Percentiles rank a stretch among this genome's conserved stretches.
phyloP scores from a whole-genome alignment of 2,329 filamentous ascomycete species.

The Penicillium digitatum region DNA sequence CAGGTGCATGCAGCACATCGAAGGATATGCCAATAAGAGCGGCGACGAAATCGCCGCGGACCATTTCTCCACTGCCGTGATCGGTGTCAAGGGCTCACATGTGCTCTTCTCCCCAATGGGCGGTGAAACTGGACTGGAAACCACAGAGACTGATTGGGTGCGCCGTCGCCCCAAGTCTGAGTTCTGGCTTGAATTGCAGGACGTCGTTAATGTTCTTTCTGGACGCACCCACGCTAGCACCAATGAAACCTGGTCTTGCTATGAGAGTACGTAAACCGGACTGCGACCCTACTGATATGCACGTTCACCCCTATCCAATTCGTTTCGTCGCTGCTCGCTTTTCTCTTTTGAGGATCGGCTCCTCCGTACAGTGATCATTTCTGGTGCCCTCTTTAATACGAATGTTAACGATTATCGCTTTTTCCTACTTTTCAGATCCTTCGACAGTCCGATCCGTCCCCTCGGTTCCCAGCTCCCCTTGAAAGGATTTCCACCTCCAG shows the following conservation, averaged over 20 bases:
- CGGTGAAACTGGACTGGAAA: conserved; percentile 63
- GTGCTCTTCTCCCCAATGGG: conserved; percentile 82
- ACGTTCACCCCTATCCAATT: background rate
- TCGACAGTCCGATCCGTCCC: conserved; percentile 16
- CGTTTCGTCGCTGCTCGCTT: background rate
- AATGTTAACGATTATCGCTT: conserved; percentile 15
- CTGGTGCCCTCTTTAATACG: background rate
- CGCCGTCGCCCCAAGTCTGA: conserved; percentile 78
- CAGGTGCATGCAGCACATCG: conserved; percentile 88
- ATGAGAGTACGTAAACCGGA: conserved; percentile 28
- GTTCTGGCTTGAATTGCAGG: conserved; percentile 78
- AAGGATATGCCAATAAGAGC: conserved; percentile 65
- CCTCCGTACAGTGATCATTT: background rate
- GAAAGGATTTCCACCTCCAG: conserved; percentile 7
- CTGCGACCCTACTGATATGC: conserved; percentile 4
- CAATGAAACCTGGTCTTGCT: conserved; percentile 28
- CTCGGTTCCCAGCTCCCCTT: conserved; percentile 20
- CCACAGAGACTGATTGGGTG: conserved; percentile 85
- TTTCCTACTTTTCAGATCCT: conserved; percentile 15
- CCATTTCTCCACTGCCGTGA: conserved; percentile 70
- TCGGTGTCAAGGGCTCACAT: conserved; percentile 85
- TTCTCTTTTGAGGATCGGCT: background rate
- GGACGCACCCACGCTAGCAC: conserved; percentile 55
- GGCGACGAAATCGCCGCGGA: conserved; percentile 68
- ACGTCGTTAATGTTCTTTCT: conserved; percentile 77